Evolutionary conservation across 2,329 filamentous ascomycete species (phyloP), one percentile per base, ranked within the genome.

Genomic region (Neofusicoccum ribis): DNA sequence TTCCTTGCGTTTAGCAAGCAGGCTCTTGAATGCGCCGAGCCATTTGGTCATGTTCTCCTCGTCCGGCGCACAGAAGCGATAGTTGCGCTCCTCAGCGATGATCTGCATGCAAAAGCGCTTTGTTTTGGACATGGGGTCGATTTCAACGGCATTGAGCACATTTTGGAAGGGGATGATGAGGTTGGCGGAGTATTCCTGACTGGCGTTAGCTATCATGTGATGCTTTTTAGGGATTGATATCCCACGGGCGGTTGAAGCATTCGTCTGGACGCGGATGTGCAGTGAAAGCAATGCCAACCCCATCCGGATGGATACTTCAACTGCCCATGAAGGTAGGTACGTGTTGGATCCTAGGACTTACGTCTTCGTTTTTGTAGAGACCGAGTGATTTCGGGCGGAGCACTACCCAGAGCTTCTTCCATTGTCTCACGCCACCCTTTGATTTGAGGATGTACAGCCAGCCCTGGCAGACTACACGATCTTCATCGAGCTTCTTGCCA

Each of bases 371-470:
- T 78, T 97, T 97, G 83, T 99, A 99, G 31, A 98, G 85, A 15
- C 92, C 91, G 37, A 99, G 82, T 68, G 91, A 93, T 60, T 90
- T 89, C 1, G 92, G 90, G 37, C 95, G 91, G 60, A 99, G 84
- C 0, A 98, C 95, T 12, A 90, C 91, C 95, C 95, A 98, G 66
- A 93, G 85, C 71, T 92, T 90, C 82, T 97, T 97, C 95, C 95
- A 99, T 73, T 96, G 91, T 52, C 91, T 88, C 63, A 99, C 87
- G 8, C 93, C 92, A 23, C 89, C 85, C 72, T 92, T 93, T 67
- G 89, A 91, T 71, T 91, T 92, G 65, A 97, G 85, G 67, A 92
- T 88, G 77, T 91, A 91, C 37, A 98, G 86, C 84, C 92, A 93
- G 60, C 94, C 93, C 74, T 98, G 93, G 85, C 91, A 97, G 50